A percentile compares a stretch with the other conserved stretches of the same genome.
Evolutionary conservation across 1,284 basidiomycete genomes (phyloP).

Genomic region (Boletus sp.): DNA sequence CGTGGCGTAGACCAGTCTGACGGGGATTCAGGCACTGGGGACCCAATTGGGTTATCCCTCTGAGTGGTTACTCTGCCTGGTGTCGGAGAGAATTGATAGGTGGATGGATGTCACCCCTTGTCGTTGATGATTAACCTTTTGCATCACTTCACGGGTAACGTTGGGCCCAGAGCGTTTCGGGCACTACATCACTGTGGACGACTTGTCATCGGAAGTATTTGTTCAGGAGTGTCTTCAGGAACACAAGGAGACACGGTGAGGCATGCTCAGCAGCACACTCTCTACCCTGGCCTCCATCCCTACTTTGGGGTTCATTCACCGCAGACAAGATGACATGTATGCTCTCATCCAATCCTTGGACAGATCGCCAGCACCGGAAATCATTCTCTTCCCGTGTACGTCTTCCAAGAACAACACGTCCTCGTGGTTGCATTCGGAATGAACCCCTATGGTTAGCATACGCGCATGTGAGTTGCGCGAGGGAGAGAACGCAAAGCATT

Average conservation of each 20-base stretch:
- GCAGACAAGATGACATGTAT: conserved; percentile 9
- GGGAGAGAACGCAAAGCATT: conserved; percentile 16
- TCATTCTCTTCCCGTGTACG: conserved; percentile 18
- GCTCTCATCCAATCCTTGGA: conserved; percentile 9
- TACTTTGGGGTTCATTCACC: conserved; percentile 10
- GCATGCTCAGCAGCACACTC: conserved; percentile 18
- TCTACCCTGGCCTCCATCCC: conserved; percentile 17
- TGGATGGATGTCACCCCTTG: neutral
- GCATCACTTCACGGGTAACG: conserved; percentile 10
- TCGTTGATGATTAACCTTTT: neutral
- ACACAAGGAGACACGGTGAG: conserved; percentile 11
- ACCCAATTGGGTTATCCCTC: conserved; percentile 21
- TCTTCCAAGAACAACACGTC: neutral
- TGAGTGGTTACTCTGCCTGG: conserved; percentile 30
- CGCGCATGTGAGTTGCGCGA: conserved; percentile 12
- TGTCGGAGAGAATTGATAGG: conserved; percentile 35
- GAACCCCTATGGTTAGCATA: conserved; percentile 2
- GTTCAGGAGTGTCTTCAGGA: conserved; percentile 5
- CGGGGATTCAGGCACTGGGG: conserved; percentile 13
- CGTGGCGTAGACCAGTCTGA: neutral
- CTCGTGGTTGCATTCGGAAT: too few species aligned
- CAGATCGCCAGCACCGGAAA: conserved; percentile 4
- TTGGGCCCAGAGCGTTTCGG: conserved; percentile 16
- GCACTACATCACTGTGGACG: conserved; percentile 13
- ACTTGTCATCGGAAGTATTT: conserved; percentile 14